These are phyloP conservation scores for Alternaria rosae DNA, from an alignment of 2,329 filamentous ascomycete species.

Conservation along the genomic window DNA sequence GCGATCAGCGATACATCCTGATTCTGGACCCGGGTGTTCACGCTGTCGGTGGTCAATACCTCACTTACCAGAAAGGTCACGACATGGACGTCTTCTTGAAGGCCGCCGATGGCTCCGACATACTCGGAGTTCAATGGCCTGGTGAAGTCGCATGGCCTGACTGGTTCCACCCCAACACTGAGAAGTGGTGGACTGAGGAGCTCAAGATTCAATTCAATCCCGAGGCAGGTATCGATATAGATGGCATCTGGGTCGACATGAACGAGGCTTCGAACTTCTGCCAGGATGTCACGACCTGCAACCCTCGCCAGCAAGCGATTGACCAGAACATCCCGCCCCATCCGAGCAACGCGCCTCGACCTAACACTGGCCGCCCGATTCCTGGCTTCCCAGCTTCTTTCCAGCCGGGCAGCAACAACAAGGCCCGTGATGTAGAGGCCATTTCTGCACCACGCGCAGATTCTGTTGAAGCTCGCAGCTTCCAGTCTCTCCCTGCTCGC, in stretches of 20 bases:
- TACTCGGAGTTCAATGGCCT: constrained; percentile 77
- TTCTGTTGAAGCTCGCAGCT: neutral
- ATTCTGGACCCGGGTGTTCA: constrained; percentile 73
- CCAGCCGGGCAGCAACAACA: constrained; percentile 59
- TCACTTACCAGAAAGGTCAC: constrained; percentile 67
- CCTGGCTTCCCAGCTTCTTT: constrained; percentile 74
- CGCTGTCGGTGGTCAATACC: constrained; percentile 61
- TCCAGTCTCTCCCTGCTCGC: constrained; percentile 15
- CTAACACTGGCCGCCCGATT: constrained; percentile 67
- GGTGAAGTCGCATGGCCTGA: constrained; percentile 77
- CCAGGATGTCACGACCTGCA: constrained; percentile 54
- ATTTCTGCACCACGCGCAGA: neutral
- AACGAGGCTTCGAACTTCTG: constrained; percentile 53
- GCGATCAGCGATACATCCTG: constrained; percentile 74
- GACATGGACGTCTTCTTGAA: constrained; percentile 64
- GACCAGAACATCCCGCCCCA: constrained; percentile 63
- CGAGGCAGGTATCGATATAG: constrained; percentile 73
- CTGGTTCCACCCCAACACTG: constrained; percentile 73
- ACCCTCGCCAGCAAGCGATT: constrained; percentile 48
- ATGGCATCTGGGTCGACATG: constrained; percentile 69
- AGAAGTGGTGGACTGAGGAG: constrained; percentile 74
- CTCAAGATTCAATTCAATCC: constrained; percentile 70
- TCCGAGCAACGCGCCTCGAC: constrained; percentile 62
- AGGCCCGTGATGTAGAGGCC: constrained; percentile 3
- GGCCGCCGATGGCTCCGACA: constrained; percentile 62